Conservation (phyloP, 2,329 filamentous ascomycete genomes). For the Fonsecaea erecta region DNA sequence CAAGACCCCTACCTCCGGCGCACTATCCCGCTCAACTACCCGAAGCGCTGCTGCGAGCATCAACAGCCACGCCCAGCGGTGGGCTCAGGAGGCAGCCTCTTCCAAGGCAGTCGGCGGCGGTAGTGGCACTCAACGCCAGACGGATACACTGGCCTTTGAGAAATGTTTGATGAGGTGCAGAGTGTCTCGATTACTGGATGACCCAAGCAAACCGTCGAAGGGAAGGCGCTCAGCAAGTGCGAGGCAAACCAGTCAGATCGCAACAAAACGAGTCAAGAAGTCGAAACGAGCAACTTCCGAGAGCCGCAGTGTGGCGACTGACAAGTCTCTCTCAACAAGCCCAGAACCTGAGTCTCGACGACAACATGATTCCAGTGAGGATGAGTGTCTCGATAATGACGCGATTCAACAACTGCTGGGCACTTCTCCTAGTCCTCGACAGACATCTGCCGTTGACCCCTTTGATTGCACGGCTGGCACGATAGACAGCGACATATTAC, state of each 20-base stretch:
- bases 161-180: conserved; percentile 24
- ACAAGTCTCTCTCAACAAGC: neutral
- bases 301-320: neutral
- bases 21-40: conserved; percentile 22
- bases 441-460: neutral
- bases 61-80: conserved; percentile 27
- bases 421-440: neutral
- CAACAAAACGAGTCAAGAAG: neutral
- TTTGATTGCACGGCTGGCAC: conserved; percentile 12
- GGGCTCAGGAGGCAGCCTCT: conserved; percentile 19
- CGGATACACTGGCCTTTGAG: conserved; percentile 15
- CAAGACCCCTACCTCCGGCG: conserved; percentile 9
- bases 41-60: conserved; percentile 28
- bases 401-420: neutral
- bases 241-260: neutral
- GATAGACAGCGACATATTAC: conserved; percentile 13
- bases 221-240: neutral
- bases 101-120: conserved; percentile 11
- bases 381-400: neutral
- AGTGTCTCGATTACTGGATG: conserved; percentile 18
- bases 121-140: neutral
- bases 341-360: neutral
- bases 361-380: neutral
- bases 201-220: conserved; percentile 11
- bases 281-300: neutral